Conservation (phyloP, 2,329 filamentous ascomycete genomes). For the Purpureocillium takamizusanense region DNA sequence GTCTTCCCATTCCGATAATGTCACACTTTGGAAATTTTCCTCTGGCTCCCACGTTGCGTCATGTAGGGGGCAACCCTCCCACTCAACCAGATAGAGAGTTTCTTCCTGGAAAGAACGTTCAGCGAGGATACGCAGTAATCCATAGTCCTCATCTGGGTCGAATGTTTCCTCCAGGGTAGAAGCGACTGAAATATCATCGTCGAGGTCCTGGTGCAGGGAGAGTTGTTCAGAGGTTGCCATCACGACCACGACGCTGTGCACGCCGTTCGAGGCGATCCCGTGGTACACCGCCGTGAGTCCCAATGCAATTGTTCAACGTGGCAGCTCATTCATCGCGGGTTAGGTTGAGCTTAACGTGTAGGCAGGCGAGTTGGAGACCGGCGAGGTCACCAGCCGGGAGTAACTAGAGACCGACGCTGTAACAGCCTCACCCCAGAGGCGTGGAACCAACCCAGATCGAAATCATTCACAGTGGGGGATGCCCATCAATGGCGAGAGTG, state of each 20-base stretch:
- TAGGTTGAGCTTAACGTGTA: no score
- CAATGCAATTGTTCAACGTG: no score
- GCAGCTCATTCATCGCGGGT: no score
- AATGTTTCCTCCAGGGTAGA: conserved; percentile 22
- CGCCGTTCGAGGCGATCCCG: no score
- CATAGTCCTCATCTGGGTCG: conserved; percentile 36
- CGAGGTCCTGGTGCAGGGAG: background rate
- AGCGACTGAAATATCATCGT: conserved; percentile 20
- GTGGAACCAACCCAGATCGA: no score
- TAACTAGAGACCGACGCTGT: no score
- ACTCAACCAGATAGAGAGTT: conserved; percentile 24
- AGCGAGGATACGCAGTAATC: conserved; percentile 42
- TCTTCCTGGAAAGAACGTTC: conserved; percentile 24
- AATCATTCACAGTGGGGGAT: no score
- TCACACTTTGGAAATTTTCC: conserved; percentile 27
- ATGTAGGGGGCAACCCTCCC: conserved; percentile 23
- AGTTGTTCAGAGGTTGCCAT: background rate
- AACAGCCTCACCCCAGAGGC: no score
- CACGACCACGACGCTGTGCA: background rate
- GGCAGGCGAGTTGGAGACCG: no score
- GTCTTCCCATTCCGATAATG: conserved; percentile 34
- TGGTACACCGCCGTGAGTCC: no score
- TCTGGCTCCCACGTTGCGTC: conserved; percentile 42
- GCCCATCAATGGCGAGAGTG: no score
- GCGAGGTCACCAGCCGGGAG: no score